Conservation (phyloP, 805 yeast genomes). For the Candida silvicultrix region DNA sequence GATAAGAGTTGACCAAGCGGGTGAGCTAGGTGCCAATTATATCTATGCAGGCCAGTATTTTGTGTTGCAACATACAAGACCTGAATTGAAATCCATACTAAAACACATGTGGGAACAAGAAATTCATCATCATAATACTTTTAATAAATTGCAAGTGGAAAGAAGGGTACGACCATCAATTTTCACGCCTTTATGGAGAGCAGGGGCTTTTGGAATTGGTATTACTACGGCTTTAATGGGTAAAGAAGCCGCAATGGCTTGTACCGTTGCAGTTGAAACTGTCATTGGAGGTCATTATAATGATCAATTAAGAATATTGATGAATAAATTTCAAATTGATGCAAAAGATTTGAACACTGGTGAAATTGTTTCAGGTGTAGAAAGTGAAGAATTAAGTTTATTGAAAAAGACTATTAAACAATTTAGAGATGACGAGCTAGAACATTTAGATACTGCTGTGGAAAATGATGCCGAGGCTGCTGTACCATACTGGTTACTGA, state of each 20-base stretch:
- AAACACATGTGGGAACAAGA: conserved; percentile 99
- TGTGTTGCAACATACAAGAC: conserved; percentile 63
- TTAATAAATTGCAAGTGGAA: conserved; percentile 66
- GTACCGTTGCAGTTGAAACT: conserved; percentile 98
- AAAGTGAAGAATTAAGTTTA: conserved; percentile 48
- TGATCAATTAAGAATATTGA: conserved; percentile 73
- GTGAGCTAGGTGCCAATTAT: conserved; percentile 92
- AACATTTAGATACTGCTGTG: conserved; percentile 91
- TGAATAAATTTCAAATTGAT: conserved; percentile 53
- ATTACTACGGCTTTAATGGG: conserved; percentile 79
- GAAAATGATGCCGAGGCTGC: conserved; percentile 90
- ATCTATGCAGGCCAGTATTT: conserved; percentile 88
- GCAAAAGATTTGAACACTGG: conserved; percentile 24
- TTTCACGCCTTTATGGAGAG: conserved; percentile 88
- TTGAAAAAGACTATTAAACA: conserved; percentile 59
- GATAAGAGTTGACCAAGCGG: conserved; percentile 95
- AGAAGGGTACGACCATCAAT: conserved; percentile 88
- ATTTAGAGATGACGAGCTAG: conserved; percentile 92
- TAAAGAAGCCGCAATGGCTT: conserved; percentile 98
- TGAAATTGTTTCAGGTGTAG: conserved; percentile 18
- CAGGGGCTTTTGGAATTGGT: conserved; percentile 86
- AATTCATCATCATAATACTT: conserved; percentile 81
- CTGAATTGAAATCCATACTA: conserved; percentile 71
- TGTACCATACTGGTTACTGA: conserved; percentile 81
- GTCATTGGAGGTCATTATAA: conserved; percentile 97